These are phyloP conservation scores for Xylariaceae sp. DNA, from an alignment of 2,329 filamentous ascomycete genomes.

Conservation along the genomic window DNA sequence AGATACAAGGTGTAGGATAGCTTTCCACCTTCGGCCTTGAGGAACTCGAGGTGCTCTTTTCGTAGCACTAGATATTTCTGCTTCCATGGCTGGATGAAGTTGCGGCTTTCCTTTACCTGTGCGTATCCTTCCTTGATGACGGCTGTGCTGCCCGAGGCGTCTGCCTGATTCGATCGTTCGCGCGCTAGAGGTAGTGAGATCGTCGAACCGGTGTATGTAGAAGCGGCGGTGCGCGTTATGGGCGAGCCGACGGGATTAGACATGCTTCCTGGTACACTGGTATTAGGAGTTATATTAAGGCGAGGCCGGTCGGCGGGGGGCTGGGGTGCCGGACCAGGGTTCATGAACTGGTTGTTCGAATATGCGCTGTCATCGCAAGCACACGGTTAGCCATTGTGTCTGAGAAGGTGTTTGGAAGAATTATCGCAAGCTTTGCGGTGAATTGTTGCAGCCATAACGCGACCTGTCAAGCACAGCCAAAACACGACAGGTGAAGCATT, in stretches of 20 bases:
- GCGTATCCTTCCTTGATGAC: constrained; percentile 79
- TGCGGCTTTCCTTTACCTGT: constrained; percentile 83
- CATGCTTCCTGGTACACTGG: constrained; percentile 72
- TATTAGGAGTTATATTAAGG: constrained; percentile 71
- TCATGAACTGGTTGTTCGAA: constrained; percentile 75
- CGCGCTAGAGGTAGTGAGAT: constrained; percentile 67
- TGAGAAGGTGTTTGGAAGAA: neutral
- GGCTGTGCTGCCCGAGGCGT: constrained; percentile 62
- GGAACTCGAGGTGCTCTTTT: constrained; percentile 89
- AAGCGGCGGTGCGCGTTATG: constrained; percentile 59
- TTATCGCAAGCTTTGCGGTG: neutral
- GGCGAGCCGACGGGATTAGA: constrained; percentile 72
- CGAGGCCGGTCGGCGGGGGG: constrained; percentile 80
- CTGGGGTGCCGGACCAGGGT: constrained; percentile 87
- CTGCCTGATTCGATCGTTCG: constrained; percentile 52
- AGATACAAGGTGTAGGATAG: constrained; percentile 79
- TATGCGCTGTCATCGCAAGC: constrained; percentile 44
- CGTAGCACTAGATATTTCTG: constrained; percentile 87
- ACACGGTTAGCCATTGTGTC: constrained; percentile 11
- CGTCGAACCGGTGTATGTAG: constrained; percentile 65
- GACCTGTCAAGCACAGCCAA: neutral
- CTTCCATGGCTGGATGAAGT: constrained; percentile 81
- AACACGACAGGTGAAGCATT: neutral
- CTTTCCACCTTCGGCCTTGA: constrained; percentile 86
- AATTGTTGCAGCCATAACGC: neutral